Conservation (phyloP, 768 basidiomycete genomes). For the Lactarius psammicola region DNA sequence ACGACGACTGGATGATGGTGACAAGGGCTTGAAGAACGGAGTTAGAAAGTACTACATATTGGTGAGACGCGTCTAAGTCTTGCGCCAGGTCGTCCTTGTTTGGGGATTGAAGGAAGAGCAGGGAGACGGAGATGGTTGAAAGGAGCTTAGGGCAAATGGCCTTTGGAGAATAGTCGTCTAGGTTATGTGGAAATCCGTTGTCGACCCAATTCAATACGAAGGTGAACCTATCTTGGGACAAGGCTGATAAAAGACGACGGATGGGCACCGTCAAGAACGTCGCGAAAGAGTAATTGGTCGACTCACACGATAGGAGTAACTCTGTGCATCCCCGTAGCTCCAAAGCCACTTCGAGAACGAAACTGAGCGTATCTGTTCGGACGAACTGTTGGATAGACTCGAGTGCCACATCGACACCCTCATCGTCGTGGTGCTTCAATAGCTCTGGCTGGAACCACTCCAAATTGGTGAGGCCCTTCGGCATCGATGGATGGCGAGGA, state of each 20-base stretch:
- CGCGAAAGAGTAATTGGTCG: background rate
- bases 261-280: background rate
- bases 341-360: slow-evolving; percentile 17
- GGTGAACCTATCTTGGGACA: slow-evolving; percentile 13
- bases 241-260: slow-evolving; percentile 3
- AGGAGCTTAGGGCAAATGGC: slow-evolving; percentile 7
- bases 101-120: slow-evolving; percentile 12
- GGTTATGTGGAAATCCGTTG: slow-evolving; percentile 7
- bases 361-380: slow-evolving; percentile 10
- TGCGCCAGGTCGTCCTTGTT: background rate
- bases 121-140: slow-evolving; percentile 18
- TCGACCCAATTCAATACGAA: slow-evolving; percentile 19
- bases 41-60: slow-evolving; percentile 11
- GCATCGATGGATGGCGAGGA: background rate
- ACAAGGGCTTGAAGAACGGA: slow-evolving; percentile 5
- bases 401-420: slow-evolving; percentile 14
- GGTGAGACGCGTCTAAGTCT: slow-evolving; percentile 16
- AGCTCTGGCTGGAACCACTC: slow-evolving; percentile 17
- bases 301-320: slow-evolving; percentile 23
- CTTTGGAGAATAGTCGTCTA: slow-evolving; percentile 10
- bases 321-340: slow-evolving; percentile 15
- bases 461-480: slow-evolving; percentile 1
- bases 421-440: slow-evolving; percentile 12
- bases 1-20: background rate
- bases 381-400: slow-evolving; percentile 6